Percentiles rank a stretch among this genome's conserved stretches.
Conservation (phyloP, 2,329 filamentous ascomycete genomes). For the Arthrobotrys musiformis region DNA sequence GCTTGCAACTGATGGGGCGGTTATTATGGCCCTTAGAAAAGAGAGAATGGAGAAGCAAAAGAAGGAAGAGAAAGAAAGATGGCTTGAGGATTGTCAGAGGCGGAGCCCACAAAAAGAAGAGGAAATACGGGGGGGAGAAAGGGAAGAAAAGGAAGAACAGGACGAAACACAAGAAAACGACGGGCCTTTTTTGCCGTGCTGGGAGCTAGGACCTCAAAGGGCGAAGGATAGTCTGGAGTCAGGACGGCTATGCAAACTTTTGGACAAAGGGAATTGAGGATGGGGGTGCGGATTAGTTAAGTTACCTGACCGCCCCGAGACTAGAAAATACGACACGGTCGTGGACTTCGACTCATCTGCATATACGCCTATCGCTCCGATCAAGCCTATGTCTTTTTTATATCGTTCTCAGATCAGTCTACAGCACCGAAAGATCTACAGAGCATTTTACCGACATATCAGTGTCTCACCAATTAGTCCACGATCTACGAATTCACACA, state of each 20-base stretch:
- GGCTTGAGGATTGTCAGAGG: conserved; percentile 1
- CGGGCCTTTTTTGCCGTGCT: conserved; percentile 16
- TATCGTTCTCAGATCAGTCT: too few species aligned
- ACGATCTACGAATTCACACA: too few species aligned
- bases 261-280: neutral
- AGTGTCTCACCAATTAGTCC: too few species aligned
- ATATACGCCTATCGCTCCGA: too few species aligned
- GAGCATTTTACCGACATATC: too few species aligned
- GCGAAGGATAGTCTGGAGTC: neutral
- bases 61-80: conserved; percentile 7
- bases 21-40: conserved; percentile 6
- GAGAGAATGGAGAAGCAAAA: conserved; percentile 11
- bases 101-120: too few species aligned
- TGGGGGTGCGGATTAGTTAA: too few species aligned
- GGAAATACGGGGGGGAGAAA: neutral
- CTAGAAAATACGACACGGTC: too few species aligned
- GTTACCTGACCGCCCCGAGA: too few species aligned
- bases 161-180: neutral
- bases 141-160: neutral
- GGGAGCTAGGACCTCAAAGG: neutral
- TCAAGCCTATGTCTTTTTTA: too few species aligned
- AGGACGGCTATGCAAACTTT: conserved; percentile 25
- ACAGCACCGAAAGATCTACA: too few species aligned
- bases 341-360: too few species aligned
- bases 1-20: neutral